These are phyloP conservation scores for Cryphonectria carpinicola DNA, from an alignment of 2,329 filamentous ascomycete species.

Conservation along the genomic window DNA sequence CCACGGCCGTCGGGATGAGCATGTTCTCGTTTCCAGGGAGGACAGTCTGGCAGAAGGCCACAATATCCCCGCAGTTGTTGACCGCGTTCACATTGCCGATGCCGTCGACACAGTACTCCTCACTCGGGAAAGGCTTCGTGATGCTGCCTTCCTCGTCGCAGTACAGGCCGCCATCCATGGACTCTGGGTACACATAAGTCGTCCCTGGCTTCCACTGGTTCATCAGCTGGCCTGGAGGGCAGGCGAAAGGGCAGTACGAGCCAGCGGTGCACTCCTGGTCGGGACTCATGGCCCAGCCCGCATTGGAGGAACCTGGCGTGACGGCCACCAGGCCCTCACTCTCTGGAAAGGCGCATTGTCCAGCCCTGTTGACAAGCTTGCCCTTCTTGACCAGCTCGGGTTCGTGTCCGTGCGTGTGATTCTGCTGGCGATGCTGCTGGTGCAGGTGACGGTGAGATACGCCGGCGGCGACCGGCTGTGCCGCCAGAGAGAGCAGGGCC, in stretches of 20 bases:
- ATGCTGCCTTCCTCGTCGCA: conserved; percentile 70
- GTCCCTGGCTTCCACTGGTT: conserved; percentile 77
- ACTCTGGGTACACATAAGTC: conserved; percentile 69
- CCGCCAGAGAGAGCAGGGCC: conserved; percentile 51
- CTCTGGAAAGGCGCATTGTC: conserved; percentile 67
- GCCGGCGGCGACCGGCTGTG: conserved; percentile 43
- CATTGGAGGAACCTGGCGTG: conserved; percentile 67
- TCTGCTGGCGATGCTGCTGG: conserved; percentile 38
- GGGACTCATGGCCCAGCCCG: conserved; percentile 79
- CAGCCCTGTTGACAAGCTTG: conserved; percentile 54
- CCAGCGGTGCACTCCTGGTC: conserved; percentile 70
- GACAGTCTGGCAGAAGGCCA: conserved; percentile 80
- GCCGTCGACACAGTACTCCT: conserved; percentile 72
- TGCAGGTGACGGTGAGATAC: conserved; percentile 45
- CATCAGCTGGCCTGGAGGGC: conserved; percentile 75
- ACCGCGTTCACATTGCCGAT: conserved; percentile 66
- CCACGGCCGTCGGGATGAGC: conserved; percentile 76
- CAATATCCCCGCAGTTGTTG: conserved; percentile 65
- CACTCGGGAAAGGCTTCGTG: conserved; percentile 68
- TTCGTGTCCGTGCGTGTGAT: conserved; percentile 41
- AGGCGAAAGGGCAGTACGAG: conserved; percentile 76
- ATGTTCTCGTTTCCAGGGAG: conserved; percentile 80
- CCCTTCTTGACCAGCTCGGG: conserved; percentile 30
- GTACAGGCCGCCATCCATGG: conserved; percentile 77
- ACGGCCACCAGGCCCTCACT: conserved; percentile 69